Evolutionary conservation across 768 basidiomycete species (phyloP), one percentile per base, ranked within the genome.

Genomic region (Inosperma sp.): DNA sequence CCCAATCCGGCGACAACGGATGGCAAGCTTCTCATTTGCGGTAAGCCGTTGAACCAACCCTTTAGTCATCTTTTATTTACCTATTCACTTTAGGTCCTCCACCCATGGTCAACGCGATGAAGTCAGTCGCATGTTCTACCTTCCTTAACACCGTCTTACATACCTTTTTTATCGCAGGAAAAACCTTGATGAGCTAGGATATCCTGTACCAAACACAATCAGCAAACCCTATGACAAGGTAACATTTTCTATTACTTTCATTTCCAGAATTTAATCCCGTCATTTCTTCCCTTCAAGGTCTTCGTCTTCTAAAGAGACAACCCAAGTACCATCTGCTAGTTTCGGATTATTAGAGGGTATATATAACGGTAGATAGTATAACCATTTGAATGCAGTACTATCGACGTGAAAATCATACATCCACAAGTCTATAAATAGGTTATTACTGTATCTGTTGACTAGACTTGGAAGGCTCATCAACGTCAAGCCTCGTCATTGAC

Each of bases 221-320:
- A 93, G 88, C 81, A 99, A 98, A 75, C 81, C 94, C 40, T 85
- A 79, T 48, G 94, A 97, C 66, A 82, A 90, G 79, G 89, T 86
- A 64, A 23, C 31, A 21, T 26, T 46, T 54, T 19, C 33, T 35
- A 27, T 55, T 25, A 55, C 52, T 29, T 21, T 44, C n/a, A n/a
- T n/a, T n/a, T n/a, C n/a, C n/a, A n/a, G n/a, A n/a, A 40, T 50
- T 23, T 23, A 47, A 34, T 36, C 41, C 39, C 48, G 34, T 54
- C 33, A 56, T 51, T n/a, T 49, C 43, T 27, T 46, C 30, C 41
- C 55, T 35, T 35, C 25, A 51, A 75, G 73, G 66, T 76, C 58
- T 77, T 76, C 54, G 68, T 75, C 16, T 77, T 77, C 63, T 76
- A 63, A 67, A 43, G 51, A 35, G 49, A 22, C 13, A 35, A 8